phyloP scores from a whole-genome alignment of 164 flowering plant genomes.

The Annona squamosa region DNA sequence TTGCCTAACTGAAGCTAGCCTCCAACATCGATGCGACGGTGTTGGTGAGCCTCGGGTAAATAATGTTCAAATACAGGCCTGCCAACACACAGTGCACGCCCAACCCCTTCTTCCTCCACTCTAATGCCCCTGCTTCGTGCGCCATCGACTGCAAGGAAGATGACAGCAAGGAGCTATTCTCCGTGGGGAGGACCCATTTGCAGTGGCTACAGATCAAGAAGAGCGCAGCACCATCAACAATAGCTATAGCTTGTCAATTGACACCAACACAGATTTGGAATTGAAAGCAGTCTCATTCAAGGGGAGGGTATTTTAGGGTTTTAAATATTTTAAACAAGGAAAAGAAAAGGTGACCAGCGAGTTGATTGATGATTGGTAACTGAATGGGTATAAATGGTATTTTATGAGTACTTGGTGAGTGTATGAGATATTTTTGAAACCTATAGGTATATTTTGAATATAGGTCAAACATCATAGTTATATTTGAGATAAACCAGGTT shows the following conservation, averaged over 20 bases:
- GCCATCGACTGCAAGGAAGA: conserved; percentile 34
- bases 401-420: too few relatives aligned
- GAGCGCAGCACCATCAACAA: conserved; percentile 12
- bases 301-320: background rate
- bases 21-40: conserved; percentile 50
- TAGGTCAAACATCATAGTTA: too few relatives aligned
- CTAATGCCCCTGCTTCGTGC: conserved; percentile 16
- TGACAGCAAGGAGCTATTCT: conserved; percentile 86
- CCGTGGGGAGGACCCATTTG: conserved; percentile 75
- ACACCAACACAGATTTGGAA: conserved; percentile 5
- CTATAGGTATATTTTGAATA: too few relatives aligned
- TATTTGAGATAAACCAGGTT: too few relatives aligned
- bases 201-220: conserved; percentile 40
- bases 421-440: too few relatives aligned
- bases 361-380: too few relatives aligned
- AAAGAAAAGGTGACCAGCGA: too few relatives aligned
- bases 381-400: too few relatives aligned
- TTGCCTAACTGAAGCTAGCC: conserved; percentile 78
- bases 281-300: conserved; percentile 26
- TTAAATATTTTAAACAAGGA: too few relatives aligned
- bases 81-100: conserved; percentile 64
- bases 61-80: conserved; percentile 47
- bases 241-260: conserved; percentile 14
- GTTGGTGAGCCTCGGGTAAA: conserved; percentile 78
- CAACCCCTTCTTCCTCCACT: conserved; percentile 72